Evolutionary conservation across 1,284 basidiomycete genomes (phyloP).

Genomic region (Leccinum pachyderme): DNA sequence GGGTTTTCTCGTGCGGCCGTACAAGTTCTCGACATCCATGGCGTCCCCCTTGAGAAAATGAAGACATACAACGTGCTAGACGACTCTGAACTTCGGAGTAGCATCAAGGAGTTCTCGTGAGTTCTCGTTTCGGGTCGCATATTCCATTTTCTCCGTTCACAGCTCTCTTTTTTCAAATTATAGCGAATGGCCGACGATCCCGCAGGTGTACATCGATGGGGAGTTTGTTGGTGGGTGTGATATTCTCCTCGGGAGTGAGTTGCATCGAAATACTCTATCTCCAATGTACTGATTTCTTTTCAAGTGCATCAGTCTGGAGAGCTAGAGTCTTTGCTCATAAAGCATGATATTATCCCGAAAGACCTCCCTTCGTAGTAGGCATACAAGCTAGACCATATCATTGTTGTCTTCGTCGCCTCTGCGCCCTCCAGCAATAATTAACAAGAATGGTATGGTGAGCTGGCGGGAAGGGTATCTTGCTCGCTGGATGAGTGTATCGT

Average conservation of each 20-base stretch:
- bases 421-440: neutral
- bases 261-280: neutral
- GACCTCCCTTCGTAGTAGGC: neutral
- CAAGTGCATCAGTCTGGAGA: slow-evolving; percentile 97
- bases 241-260: slow-evolving; percentile 88
- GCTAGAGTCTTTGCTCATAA: slow-evolving; percentile 79
- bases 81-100: slow-evolving; percentile 78
- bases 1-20: slow-evolving; percentile 95
- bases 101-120: slow-evolving; percentile 96
- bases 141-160: neutral
- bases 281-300: slow-evolving; percentile 1
- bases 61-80: slow-evolving; percentile 89
- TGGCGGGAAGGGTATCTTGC: neutral
- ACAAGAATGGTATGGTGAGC: no score
- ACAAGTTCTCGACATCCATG: slow-evolving; percentile 89
- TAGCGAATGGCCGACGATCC: slow-evolving; percentile 97
- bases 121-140: slow-evolving; percentile 31
- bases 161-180: neutral
- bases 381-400: neutral
- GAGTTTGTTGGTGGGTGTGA: slow-evolving; percentile 98
- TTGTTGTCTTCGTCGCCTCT: neutral
- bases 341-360: slow-evolving; percentile 63
- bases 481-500: neutral
- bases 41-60: slow-evolving; percentile 77
- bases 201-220: slow-evolving; percentile 92